phyloP scores from a whole-genome alignment of 257 asterid species.

The Ophiorrhiza pumila region DNA sequence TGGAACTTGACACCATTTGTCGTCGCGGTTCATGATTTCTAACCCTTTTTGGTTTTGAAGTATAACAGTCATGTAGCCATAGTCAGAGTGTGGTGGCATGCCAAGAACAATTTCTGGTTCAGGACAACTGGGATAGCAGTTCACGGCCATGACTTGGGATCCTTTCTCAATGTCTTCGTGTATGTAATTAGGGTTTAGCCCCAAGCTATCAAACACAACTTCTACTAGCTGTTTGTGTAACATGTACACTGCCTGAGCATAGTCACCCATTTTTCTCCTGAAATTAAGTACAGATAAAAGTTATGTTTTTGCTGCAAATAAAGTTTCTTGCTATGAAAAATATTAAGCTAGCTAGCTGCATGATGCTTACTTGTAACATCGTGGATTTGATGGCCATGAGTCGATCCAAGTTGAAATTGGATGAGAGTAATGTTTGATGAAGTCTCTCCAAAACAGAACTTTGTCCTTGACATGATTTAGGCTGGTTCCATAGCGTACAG shows the following conservation, averaged over 20 bases:
- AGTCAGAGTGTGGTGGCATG: conserved; percentile 65
- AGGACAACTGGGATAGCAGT: conserved; percentile 64
- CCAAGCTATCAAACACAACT: conserved; percentile 52
- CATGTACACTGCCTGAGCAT: conserved; percentile 39
- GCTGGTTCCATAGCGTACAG: conserved; percentile 68
- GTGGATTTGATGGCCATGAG: conserved; percentile 67
- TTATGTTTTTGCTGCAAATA: no score
- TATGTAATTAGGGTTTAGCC: conserved; percentile 41
- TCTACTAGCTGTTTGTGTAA: conserved; percentile 40
- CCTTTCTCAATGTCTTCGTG: conserved; percentile 43
- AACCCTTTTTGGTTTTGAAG: conserved; percentile 53
- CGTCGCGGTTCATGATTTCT: conserved; percentile 39
- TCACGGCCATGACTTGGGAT: conserved; percentile 50
- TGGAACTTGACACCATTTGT: conserved; percentile 51
- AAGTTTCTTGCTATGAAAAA: no score
- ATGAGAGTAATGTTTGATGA: conserved; percentile 59
- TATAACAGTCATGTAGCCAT: conserved; percentile 40
- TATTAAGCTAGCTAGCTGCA: no score
- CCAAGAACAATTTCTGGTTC: conserved; percentile 59
- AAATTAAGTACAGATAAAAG: background rate
- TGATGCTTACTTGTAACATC: conserved; percentile 50
- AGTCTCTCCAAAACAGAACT: conserved; percentile 64
- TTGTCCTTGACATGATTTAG: conserved; percentile 47
- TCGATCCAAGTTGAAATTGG: conserved; percentile 65
- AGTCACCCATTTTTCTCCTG: conserved; percentile 57